These are phyloP conservation scores for Daldinia loculata DNA, from an alignment of 495 filamentous ascomycete genomes.

Conservation along the genomic window DNA sequence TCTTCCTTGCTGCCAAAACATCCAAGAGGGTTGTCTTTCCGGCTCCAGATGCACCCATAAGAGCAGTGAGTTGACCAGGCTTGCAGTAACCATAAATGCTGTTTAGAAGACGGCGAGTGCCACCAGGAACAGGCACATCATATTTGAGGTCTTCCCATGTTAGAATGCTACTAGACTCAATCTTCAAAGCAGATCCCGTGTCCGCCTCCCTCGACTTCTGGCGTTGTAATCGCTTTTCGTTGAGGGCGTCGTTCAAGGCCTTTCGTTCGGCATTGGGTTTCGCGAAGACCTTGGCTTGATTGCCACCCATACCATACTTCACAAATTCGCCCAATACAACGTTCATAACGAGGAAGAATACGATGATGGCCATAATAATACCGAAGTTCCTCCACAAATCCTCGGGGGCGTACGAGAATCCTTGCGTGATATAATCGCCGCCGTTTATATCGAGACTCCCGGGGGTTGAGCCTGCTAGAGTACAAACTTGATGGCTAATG, in stretches of 20 bases:
- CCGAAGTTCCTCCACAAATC: conserved; percentile 82
- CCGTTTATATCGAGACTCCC: conserved; percentile 68
- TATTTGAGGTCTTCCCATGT: conserved; percentile 85
- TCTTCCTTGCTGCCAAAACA: conserved; percentile 78
- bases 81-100: conserved; percentile 80
- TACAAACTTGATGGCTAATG: conserved; percentile 77
- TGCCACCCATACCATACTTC: conserved; percentile 79
- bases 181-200: conserved; percentile 64
- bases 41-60: conserved; percentile 88
- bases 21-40: conserved; percentile 87
- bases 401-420: conserved; percentile 66
- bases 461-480: conserved; percentile 71
- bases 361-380: conserved; percentile 73
- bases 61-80: conserved; percentile 78
- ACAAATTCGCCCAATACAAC: conserved; percentile 78
- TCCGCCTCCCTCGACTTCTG: conserved; percentile 60
- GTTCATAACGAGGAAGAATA: conserved; percentile 73
- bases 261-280: conserved; percentile 76
- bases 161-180: conserved; percentile 73
- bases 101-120: conserved; percentile 73
- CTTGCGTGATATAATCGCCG: conserved; percentile 66
- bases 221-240: conserved; percentile 63
- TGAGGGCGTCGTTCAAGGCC: conserved; percentile 70
- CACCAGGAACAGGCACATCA: conserved; percentile 74
- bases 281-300: conserved; percentile 75